A percentile compares a stretch with the other conserved stretches of the same genome.
phyloP scores from a whole-genome alignment of 139 green algal genomes.

The Mychonastes homosphaera region DNA sequence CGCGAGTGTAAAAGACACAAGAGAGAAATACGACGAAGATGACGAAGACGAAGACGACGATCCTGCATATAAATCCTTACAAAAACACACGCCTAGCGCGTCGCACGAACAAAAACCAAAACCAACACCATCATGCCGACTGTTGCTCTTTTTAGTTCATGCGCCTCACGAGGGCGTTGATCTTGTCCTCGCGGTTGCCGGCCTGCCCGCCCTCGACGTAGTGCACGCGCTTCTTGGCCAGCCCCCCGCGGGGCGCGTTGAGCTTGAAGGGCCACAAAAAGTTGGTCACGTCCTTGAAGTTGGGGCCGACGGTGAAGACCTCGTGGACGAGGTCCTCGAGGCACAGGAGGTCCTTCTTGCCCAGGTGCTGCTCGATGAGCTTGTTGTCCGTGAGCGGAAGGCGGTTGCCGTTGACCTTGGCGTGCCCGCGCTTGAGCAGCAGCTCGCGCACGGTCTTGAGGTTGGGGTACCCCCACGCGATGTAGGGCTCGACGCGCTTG shows the following conservation, averaged over 20 bases:
- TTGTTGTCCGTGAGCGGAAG: constrained; percentile 95
- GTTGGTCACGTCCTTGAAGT: constrained; percentile 96
- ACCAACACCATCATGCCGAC: too few relatives aligned
- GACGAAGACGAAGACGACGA: too few relatives aligned
- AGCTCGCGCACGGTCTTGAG: constrained; percentile 96
- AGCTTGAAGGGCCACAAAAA: constrained; percentile 99
- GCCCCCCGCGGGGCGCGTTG: constrained; percentile 49
- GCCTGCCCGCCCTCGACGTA: constrained; percentile 96
- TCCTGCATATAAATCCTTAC: too few relatives aligned
- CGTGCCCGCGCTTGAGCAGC: constrained; percentile 98
- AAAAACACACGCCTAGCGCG: too few relatives aligned
- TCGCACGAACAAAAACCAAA: too few relatives aligned
- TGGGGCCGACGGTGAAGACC: constrained; percentile 85
- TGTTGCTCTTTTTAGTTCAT: too few relatives aligned
- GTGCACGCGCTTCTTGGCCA: constrained; percentile 91
- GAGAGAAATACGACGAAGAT: too few relatives aligned
- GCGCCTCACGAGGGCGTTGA: constrained; percentile 87
- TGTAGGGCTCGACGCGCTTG: constrained; percentile 92
- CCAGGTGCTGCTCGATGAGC: constrained; percentile 83
- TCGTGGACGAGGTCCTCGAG: constrained; percentile 98
- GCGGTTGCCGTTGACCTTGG: constrained; percentile 84
- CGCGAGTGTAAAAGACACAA: too few relatives aligned
- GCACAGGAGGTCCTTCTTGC: constrained; percentile 94
- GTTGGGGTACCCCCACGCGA: constrained; percentile 95
- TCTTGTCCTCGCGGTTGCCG: constrained; percentile 92